Base-by-base conservation (phyloP, 1,139 yeast genomes). In the Geotrichum klebahnii region DNA sequence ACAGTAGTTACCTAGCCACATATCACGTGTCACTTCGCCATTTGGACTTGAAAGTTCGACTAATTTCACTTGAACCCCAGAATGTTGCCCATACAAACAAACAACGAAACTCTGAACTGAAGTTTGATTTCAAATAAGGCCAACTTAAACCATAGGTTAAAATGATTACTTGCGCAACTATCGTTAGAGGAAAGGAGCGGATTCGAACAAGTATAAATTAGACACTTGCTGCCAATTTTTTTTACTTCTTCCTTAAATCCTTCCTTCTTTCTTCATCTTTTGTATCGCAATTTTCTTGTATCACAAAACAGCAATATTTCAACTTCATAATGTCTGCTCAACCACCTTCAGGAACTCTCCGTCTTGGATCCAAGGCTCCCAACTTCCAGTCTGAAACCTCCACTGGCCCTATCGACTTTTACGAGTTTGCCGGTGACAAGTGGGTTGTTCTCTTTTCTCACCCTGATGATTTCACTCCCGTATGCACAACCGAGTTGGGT, bases 401-500 rank as follows among this genome's bases (percentile, higher is more conserved):
- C 44, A 75, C 76, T 59, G 95, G 95, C 48, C 78, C 79, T 56
- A 79, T 86, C 62, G 79, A 77, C 61, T 85, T 86, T 77, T 85
- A 86, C 71, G 81, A 84, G 58, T 86, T 73, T 73, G 75, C 82
- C 55, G 89, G 87, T 42, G 80, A 80, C 68, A 71, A 78, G 53
- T 86, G 95, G 95, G 82, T 79, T 51, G 79, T 86, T 52, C 76
- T 86, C 61, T 86, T 86, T 72, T 82, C 90, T 36, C 95, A 86
- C 70, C 95, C 95, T 55, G 94, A 82, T 64, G 94, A 84, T 65
- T 84, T 82, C 74, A 86, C 95, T 45, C 95, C 95, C 50, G 92
- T 86, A 48, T 86, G 95, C 72, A 86, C 95, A 59, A 86, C 95
- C 53, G 95, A 86, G 73, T 76, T 86, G 58, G 95, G 95, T 56